Evolutionary conservation across 306 rosid species (phyloP).

Genomic region (Cicer yamashitae): DNA sequence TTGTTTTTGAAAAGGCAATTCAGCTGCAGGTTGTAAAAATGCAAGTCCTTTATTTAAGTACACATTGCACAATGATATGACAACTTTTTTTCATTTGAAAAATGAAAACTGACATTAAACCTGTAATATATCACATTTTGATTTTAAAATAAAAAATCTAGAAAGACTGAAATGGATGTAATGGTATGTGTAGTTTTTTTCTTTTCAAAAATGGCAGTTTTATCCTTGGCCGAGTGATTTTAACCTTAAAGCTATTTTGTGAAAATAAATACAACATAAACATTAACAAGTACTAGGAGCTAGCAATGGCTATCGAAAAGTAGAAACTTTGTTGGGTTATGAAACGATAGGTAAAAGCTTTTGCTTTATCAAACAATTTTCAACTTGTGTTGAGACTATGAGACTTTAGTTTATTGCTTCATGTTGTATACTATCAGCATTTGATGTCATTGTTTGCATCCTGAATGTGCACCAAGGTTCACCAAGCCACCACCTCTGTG

Average conservation of each 20-base stretch:
- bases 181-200: background rate
- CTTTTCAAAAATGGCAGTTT: background rate
- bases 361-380: constrained; percentile 3
- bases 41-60: background rate
- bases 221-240: background rate
- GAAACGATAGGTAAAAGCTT: background rate
- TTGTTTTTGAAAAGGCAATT: background rate
- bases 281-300: constrained; percentile 2
- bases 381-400: background rate
- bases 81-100: background rate
- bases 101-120: background rate
- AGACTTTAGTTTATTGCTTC: background rate
- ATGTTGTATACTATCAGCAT: background rate
- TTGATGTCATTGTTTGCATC: background rate
- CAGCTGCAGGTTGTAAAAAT: background rate
- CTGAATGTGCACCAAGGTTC: background rate
- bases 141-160: background rate
- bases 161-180: background rate
- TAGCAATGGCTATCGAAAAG: background rate
- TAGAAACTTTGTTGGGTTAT: background rate
- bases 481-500: background rate
- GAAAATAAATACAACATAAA: background rate
- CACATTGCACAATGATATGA: background rate
- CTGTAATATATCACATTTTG: background rate
- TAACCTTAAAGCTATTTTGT: background rate